phyloP scores from a whole-genome alignment of 192 early-diverging fungal species.

The Mortierella antarctica region DNA sequence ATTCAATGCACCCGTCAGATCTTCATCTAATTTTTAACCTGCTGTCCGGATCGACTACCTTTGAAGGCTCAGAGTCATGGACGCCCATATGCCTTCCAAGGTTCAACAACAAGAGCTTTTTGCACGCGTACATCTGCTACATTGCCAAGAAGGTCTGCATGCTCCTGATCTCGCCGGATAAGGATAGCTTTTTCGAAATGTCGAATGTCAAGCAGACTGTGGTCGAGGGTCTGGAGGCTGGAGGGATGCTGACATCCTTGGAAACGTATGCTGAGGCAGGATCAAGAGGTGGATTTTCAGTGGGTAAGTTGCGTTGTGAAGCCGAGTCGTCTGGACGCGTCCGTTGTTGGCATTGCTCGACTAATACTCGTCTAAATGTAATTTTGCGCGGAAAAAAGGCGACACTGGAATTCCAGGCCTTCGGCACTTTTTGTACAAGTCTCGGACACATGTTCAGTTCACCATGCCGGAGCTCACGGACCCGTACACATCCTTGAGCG shows the following conservation, averaged over 20 bases:
- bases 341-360: not conserved
- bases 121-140: slow-evolving; percentile 90
- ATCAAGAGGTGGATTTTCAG: slow-evolving; percentile 45
- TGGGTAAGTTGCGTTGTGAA: slow-evolving; percentile 21
- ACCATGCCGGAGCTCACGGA: slow-evolving; percentile 68
- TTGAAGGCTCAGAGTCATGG: slow-evolving; percentile 89
- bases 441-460: slow-evolving; percentile 70
- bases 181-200: slow-evolving; percentile 87
- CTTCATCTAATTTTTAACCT: slow-evolving; percentile 86
- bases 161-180: slow-evolving; percentile 79
- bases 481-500: slow-evolving; percentile 65
- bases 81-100: slow-evolving; percentile 94
- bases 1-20: slow-evolving; percentile 85
- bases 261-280: slow-evolving; percentile 34
- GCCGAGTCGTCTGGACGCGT: not conserved
- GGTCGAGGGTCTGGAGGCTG: slow-evolving; percentile 60
- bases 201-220: slow-evolving; percentile 74
- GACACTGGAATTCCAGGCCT: slow-evolving; percentile 72
- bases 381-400: slow-evolving; percentile 36
- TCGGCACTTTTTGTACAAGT: slow-evolving; percentile 81
- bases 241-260: slow-evolving; percentile 29
- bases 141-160: slow-evolving; percentile 78
- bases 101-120: slow-evolving; percentile 88
- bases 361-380: not conserved
- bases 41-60: slow-evolving; percentile 77